Percentiles rank a stretch among this genome's conserved stretches.
phyloP scores from a whole-genome alignment of 352 stramenopile genomes.

The Globisporangium abappressorium region DNA sequence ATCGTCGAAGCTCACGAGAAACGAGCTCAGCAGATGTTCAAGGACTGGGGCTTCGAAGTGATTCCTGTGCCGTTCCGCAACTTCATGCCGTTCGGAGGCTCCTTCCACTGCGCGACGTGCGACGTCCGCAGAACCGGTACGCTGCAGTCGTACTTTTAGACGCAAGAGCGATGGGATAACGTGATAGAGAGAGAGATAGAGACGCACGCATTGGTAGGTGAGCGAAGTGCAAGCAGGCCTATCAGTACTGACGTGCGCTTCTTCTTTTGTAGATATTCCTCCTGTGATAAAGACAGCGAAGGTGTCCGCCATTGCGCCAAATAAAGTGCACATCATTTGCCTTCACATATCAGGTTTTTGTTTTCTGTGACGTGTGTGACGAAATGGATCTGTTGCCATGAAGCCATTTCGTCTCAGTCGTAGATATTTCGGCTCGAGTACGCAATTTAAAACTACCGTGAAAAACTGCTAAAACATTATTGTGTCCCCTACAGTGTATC shows the following conservation, averaged over 20 bases:
- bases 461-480: background rate
- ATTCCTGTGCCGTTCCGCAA: constrained; percentile 88
- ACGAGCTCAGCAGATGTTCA: constrained; percentile 74
- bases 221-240: background rate
- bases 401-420: background rate
- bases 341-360: background rate
- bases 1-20: constrained; percentile 87
- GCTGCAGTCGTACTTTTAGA: constrained; percentile 87
- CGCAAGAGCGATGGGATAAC: background rate
- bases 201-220: background rate
- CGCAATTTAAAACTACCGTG: background rate
- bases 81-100: constrained; percentile 89
- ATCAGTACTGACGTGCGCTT: background rate
- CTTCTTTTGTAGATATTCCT: background rate
- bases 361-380: background rate
- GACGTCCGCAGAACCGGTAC: constrained; percentile 80
- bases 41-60: constrained; percentile 87
- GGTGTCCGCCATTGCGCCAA: background rate
- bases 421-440: background rate
- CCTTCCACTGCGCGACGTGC: constrained; percentile 88
- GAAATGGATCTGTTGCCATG: background rate
- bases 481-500: background rate
- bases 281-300: background rate
- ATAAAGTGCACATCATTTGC: background rate
- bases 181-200: background rate